These are phyloP conservation scores for Blastobotrys serpentis DNA, from an alignment of 1,139 yeast species.

Conservation along the genomic window DNA sequence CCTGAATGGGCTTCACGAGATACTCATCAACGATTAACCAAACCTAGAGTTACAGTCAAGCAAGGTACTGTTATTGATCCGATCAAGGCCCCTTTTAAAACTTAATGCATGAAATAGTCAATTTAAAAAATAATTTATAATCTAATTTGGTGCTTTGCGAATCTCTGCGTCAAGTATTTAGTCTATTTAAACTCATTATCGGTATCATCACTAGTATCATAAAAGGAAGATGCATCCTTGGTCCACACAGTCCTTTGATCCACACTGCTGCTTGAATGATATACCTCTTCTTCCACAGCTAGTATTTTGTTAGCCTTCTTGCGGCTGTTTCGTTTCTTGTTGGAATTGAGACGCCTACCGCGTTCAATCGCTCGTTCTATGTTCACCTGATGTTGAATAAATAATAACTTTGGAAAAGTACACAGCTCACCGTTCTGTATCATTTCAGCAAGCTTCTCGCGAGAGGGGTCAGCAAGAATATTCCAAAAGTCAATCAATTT, in stretches of 20 bases:
- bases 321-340: neutral
- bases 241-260: constrained; percentile 3
- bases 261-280: constrained; percentile 12
- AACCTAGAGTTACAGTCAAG: constrained; percentile 83
- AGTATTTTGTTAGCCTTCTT: neutral
- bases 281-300: constrained; percentile 1
- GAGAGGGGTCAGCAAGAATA: constrained; percentile 68
- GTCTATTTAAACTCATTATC: constrained; percentile 1
- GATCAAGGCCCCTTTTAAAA: constrained; percentile 61
- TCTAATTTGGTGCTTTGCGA: too few species aligned
- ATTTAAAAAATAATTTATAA: too few species aligned
- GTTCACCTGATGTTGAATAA: constrained; percentile 59
- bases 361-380: constrained; percentile 63
- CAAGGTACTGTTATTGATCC: constrained; percentile 93
- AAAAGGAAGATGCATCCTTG: neutral
- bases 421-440: constrained; percentile 63
- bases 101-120: neutral
- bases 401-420: constrained; percentile 64
- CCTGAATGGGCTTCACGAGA: constrained; percentile 93
- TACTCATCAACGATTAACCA: constrained; percentile 82
- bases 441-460: constrained; percentile 54
- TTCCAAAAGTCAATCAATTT: constrained; percentile 58
- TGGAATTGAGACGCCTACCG: constrained; percentile 24
- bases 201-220: constrained; percentile 3
- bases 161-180: too few species aligned